Base-by-base conservation (phyloP, 2,329 filamentous ascomycete genomes). In the Triangularia setosa region DNA sequence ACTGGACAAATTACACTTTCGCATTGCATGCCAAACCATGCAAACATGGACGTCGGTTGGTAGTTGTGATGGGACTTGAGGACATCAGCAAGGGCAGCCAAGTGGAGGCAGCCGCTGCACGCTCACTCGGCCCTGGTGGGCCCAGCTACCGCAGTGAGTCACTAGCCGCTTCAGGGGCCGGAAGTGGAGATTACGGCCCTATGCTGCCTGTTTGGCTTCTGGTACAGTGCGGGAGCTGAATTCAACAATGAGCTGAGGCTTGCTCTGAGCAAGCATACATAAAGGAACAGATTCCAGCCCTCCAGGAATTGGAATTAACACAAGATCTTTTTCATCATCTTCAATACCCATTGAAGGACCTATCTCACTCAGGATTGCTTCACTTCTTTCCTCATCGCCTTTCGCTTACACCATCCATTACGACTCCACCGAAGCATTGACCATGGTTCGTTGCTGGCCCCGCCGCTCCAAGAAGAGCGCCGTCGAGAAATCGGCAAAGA, bases 401-500 rank as follows among this genome's bases (percentile, higher is more conserved):
- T 21, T 21, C 40, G 21, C 40, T 48, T 48, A 48, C 40, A 48
- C 30, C 30, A 33, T 4, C 30, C 40, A 48, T 4, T 6, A 21
- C 40, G 40, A 55, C 52, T 21, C 52, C 52, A 28, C 52, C 25
- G 11, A 55, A 55, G 52, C 52, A 23, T 55, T 55, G 52, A 67
- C 64, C 35, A 69, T 69, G 67, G 62, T 62, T 58, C 64, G 66
- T 25, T 69, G 67, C 65, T 69, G 67, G 67, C 67, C 67, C 24
- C 62, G 58, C 65, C 67, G 67, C 64, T 66, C 65, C 62, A 63
- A 62, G 53, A 67, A 68, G 62, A 61, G 24, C n/a, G 40, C 27
- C 16, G 65, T 61, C 27, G 63, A 40, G 9, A 52, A 54, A 25
- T 52, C 67, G 63, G 61, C 65, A 16, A 64, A 64, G 58, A 27